Conservation (phyloP, 2,329 filamentous ascomycete species). For the Fusarium illudens region DNA sequence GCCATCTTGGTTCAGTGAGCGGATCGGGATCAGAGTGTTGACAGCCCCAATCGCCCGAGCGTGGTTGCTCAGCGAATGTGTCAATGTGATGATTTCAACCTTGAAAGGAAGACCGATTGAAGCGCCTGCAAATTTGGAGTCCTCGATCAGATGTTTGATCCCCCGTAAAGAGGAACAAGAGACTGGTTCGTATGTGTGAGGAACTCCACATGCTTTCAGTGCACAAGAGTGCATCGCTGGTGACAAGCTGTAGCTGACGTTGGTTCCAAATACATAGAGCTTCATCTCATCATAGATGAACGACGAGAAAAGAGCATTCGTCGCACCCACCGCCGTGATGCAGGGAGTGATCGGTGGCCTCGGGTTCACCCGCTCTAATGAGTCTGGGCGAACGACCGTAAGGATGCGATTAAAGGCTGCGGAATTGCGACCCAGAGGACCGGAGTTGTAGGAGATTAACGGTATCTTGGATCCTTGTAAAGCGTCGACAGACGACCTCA, state of each 20-base stretch:
- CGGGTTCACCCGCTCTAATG: constrained; percentile 26
- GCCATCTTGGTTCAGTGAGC: constrained; percentile 65
- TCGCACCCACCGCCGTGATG: constrained; percentile 70
- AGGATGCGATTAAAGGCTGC: constrained; percentile 72
- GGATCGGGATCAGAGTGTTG: constrained; percentile 78
- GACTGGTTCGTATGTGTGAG: constrained; percentile 71
- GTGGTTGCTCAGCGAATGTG: constrained; percentile 75
- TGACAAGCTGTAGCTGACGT: constrained; percentile 76
- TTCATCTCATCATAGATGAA: constrained; percentile 75
- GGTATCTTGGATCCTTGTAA: constrained; percentile 56
- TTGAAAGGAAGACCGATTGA: constrained; percentile 80
- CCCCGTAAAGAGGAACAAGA: constrained; percentile 70
- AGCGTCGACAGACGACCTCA: constrained; percentile 59
- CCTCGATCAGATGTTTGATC: constrained; percentile 69
- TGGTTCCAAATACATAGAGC: constrained; percentile 78
- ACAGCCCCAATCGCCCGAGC: constrained; percentile 79
- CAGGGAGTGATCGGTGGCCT: constrained; percentile 39
- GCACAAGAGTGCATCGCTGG: constrained; percentile 81
- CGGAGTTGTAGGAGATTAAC: constrained; percentile 72
- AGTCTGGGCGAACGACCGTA: constrained; percentile 64
- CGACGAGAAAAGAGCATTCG: constrained; percentile 70
- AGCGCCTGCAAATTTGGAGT: constrained; percentile 75
- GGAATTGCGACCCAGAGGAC: constrained; percentile 68
- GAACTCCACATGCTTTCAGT: constrained; percentile 72
- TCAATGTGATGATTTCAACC: constrained; percentile 73